Evolutionary conservation across 768 basidiomycete species (phyloP).

Genomic region (Boletus speciosus): DNA sequence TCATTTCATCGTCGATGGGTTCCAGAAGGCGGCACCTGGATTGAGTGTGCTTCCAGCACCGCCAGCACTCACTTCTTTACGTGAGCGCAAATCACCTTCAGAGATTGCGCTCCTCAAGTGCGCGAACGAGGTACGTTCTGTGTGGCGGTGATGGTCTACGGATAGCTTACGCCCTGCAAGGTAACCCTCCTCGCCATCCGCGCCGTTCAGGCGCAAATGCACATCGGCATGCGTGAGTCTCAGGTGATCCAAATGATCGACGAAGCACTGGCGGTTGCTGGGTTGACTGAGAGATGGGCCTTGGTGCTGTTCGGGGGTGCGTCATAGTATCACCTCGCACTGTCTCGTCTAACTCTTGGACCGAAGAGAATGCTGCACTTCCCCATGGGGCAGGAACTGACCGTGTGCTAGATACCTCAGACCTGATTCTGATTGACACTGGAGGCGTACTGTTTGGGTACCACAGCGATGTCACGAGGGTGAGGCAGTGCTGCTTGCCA

Average conservation of each 20-base stretch:
- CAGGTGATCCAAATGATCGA: conserved; percentile 58
- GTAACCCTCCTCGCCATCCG: conserved; percentile 76
- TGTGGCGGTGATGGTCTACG: background rate
- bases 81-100: conserved; percentile 70
- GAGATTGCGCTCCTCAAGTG: conserved; percentile 74
- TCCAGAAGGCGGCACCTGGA: conserved; percentile 43
- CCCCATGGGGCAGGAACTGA: conserved; percentile 83
- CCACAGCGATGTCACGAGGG: conserved; percentile 73
- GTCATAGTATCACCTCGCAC: conserved; percentile 14
- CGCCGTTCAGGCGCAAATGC: conserved; percentile 54
- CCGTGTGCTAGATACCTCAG: conserved; percentile 47
- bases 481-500: conserved; percentile 31
- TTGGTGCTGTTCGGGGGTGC: conserved; percentile 78
- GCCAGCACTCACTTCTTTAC: conserved; percentile 50
- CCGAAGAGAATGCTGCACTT: conserved; percentile 76
- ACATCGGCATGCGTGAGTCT: conserved; percentile 75
- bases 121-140: conserved; percentile 63
- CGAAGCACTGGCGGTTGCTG: conserved; percentile 52
- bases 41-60: conserved; percentile 49
- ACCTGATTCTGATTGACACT: conserved; percentile 74
- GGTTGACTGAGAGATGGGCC: conserved; percentile 55
- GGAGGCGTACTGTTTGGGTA: conserved; percentile 73
- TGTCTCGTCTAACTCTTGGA: background rate
- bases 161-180: conserved; percentile 36
- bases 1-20: conserved; percentile 62